Evolutionary conservation across 768 basidiomycete species (phyloP), one percentile per base, ranked within the genome.

Genomic region (Collybiopsis luxurians): DNA sequence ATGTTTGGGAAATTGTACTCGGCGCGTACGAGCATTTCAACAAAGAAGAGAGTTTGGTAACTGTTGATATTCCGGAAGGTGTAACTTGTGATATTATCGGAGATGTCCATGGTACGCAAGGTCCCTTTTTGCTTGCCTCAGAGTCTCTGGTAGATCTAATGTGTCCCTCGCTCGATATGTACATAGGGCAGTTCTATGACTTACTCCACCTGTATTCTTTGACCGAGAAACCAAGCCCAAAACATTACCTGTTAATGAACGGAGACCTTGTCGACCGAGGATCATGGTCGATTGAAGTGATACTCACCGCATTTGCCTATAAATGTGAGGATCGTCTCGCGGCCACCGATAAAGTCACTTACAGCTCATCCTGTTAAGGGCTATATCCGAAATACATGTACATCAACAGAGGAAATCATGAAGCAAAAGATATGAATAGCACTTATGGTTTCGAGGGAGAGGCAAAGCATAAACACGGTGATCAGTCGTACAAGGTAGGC

Each of bases 231-330:
- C 97, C 97, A 12, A 86, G 77, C 54, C 82, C 90, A 55, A 86
- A 83, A n/a, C 96, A 98, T 62, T 87, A 86, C 63, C 69, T 95
- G 47, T 73, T 95, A 50, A 94, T 95, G 87, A 94, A 93, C 68
- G 92, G 95, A 10, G 96, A 99, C 76, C 87, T 98, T 46, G 96
- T 99, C 36, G 96, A 99, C 70, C 85, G 96, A 59, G 95, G 95
- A n/a, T 92, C 90, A 26, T 95, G 92, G 92, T 92, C 90, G 11
- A 86, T 92, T 56, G 94, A 95, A 71, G 92, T 98, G 57, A 94
- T 95, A 58, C 74, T 98, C 59, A 86, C 90, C 15, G 88, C 95
- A 4, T 92, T 99, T 66, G 92, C 95, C 11, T 97, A 89, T 73
- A 99, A 99, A 79, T 98, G 92, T 89, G 62, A 66, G 86, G 10